Base-by-base conservation (phyloP, 345 rosid species). In the Lenwebbia sp. region DNA sequence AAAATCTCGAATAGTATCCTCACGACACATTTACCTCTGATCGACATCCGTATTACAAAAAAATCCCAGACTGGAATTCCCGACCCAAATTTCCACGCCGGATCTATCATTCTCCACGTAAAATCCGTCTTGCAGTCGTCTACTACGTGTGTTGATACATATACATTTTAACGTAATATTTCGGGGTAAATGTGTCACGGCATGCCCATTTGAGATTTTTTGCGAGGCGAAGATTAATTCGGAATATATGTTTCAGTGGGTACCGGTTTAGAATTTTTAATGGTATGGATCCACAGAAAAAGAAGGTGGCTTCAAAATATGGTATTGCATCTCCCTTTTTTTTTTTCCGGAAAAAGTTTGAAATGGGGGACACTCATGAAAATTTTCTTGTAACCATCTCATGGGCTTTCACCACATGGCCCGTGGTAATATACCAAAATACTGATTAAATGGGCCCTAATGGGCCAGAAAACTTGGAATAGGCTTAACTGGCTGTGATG, bases 21-120 rank as follows among this genome's bases (percentile, higher is more conserved):
- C 78, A 33, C 6, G 44, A 9, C 10, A 33, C 4, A 19, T 65
- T 19, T 1, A 9, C 13, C 78, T 4, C 13, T 0, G 0, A 70
- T 19, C 10, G 3, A 33, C 37, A 11, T 33, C 21, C 0, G 7
- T 9, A 13, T 70, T 17, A 17, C 1, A 10, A 65, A 65, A 13
- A 28, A 65, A 17, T 2, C 78, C 40, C 0, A 1, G 4, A 19
- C 5, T 0, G 0, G 25, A 19, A 33, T 2, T 23, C 6, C 0
- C 1, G 0, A 2, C 10, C 10, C 26, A 10, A 37, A 37, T 19
- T 54, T 54, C 25, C 57, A 54, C 7, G 57, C 10, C 3, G 57
- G 25, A 54, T 0, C 0, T 8, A 0, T 2, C 21, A 17, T 65
- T 65, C 0, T 65, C 23, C 44, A 15, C 4, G 23, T 7, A 9